Evolutionary conservation across 148 eudicot species (phyloP).

Genomic region (Cornus florida): DNA sequence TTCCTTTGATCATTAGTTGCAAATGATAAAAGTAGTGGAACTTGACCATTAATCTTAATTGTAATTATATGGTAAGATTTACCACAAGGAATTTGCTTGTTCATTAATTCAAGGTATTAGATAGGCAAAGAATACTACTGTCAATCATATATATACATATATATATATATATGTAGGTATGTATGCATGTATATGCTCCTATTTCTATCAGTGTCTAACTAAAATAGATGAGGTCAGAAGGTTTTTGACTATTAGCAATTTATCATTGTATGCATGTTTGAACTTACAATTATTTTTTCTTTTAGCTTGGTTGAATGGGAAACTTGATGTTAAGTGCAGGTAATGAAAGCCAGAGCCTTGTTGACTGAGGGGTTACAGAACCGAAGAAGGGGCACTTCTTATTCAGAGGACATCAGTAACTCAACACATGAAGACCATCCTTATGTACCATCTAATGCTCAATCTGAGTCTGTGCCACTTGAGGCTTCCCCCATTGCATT

Average conservation of each 20-base stretch:
- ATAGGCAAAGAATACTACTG: neutral
- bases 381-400: conserved; percentile 26
- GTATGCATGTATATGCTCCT: neutral
- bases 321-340: conserved; percentile 45
- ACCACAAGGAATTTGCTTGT: neutral
- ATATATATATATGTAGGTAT: too few relatives aligned
- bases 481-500: conserved; percentile 35
- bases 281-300: neutral
- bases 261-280: neutral
- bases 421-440: conserved; percentile 36
- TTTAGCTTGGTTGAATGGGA: neutral
- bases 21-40: neutral
- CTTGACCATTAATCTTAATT: neutral
- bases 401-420: conserved; percentile 23
- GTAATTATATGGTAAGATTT: neutral
- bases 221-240: too few relatives aligned
- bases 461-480: conserved; percentile 38
- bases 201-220: neutral
- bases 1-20: neutral
- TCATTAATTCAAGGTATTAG: neutral
- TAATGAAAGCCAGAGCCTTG: conserved; percentile 70
- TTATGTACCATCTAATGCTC: conserved; percentile 42
- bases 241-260: neutral
- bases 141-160: too few relatives aligned
- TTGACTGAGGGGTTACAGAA: conserved; percentile 56